These are phyloP conservation scores for Colletotrichum godetiae DNA, from an alignment of 2,329 filamentous ascomycete genomes.

Conservation along the genomic window DNA sequence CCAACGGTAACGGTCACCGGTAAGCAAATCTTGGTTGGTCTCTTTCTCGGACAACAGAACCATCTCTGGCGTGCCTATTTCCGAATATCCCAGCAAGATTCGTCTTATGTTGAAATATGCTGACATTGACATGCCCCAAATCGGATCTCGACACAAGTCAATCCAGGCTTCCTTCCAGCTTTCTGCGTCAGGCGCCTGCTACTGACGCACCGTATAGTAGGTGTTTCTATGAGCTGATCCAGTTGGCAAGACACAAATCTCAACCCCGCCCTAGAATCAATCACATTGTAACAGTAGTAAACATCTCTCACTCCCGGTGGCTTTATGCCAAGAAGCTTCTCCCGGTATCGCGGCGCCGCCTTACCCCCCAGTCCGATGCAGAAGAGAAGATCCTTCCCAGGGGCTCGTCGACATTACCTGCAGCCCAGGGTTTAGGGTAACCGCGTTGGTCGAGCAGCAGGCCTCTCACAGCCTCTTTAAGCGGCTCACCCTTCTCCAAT, in stretches of 20 bases:
- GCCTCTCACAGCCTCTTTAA: conserved; percentile 10
- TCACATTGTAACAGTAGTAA: background rate
- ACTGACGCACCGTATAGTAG: background rate
- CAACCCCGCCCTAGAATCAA: conserved; percentile 20
- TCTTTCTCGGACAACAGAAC: background rate
- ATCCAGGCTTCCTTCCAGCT: no score
- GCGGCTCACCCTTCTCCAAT: conserved; percentile 6
- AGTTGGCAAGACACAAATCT: conserved; percentile 31
- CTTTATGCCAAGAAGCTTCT: conserved; percentile 7
- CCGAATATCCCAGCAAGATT: background rate
- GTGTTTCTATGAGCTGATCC: conserved; percentile 10
- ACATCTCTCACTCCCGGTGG: background rate
- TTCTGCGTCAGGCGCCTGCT: background rate
- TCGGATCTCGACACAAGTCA: background rate
- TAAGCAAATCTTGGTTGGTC: conserved; percentile 6
- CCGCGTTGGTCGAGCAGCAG: background rate
- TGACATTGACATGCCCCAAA: background rate
- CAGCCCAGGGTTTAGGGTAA: background rate
- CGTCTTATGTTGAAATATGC: background rate
- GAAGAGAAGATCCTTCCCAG: conserved; percentile 27
- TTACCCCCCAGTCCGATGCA: conserved; percentile 25
- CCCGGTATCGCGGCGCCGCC: background rate
- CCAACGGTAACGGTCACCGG: background rate
- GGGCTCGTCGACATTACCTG: conserved; percentile 3
- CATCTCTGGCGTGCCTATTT: background rate